phyloP scores from a whole-genome alignment of 371 early-diverging fungal genomes.

The Nosema muscidifuracis region DNA sequence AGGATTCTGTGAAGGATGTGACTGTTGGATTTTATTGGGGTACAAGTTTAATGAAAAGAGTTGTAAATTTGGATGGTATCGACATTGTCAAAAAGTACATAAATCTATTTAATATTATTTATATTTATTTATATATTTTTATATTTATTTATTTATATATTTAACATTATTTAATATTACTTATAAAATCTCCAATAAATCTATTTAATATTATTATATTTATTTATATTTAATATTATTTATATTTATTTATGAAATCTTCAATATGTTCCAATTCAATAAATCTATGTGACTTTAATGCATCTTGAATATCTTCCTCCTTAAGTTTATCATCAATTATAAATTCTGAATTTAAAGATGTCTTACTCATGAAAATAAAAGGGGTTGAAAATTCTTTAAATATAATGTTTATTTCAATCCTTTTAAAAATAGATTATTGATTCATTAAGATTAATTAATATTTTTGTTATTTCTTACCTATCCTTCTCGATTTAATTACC shows the following conservation, averaged over 20 bases:
- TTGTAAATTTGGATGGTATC: conserved; percentile 54
- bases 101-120: background rate
- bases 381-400: no score
- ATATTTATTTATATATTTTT: background rate
- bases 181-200: background rate
- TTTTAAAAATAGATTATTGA: no score
- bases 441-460: no score
- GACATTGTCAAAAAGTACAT: conserved; percentile 55
- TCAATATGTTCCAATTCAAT: conserved; percentile 1
- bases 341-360: no score
- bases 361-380: no score
- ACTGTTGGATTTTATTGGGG: conserved; percentile 50
- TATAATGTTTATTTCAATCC: no score
- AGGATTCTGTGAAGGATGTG: conserved; percentile 47
- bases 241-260: conserved; percentile 3
- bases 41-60: conserved; percentile 15
- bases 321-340: background rate
- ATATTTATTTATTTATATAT: background rate
- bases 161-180: background rate
- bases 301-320: background rate
- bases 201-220: background rate
- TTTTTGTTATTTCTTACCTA: no score
- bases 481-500: no score
- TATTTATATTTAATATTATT: background rate
- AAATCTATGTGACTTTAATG: background rate